Base-by-base conservation (phyloP, 2,329 filamentous ascomycete genomes). In the Monosporascus sp. region DNA sequence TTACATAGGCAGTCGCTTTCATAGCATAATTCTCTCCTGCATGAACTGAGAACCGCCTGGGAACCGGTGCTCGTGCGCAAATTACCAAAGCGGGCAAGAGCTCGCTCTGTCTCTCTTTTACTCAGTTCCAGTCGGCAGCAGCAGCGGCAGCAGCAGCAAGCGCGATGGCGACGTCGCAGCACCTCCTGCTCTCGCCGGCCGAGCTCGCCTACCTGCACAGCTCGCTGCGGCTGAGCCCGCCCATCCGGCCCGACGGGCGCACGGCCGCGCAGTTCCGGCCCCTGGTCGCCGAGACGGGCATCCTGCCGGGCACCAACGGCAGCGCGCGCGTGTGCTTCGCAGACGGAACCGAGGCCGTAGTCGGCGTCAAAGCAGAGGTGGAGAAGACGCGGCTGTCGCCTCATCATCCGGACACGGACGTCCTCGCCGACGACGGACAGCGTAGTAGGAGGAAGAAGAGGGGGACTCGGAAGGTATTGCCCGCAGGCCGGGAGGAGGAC, bases 181-280 rank as follows among this genome's bases (percentile, higher is more conserved):
- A 84, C 73, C 82, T 85, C 65, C 86, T 90, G 63, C 87, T 97
- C 72, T 97, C 92, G 51, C 93, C 94, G 48, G 91, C 94, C 66
- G 94, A 99, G 76, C 89, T 99, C 65, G 91, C 92, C 63, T 99
- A 97, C 76, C 85, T 97, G 50, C 90, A 96, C 78, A 85, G 83
- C 59, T 92, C 93, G 6, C 90, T 99, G 66, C 81, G 85, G 7
- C 86, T 92, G 55, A 75, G 74, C 44, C 91, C 91, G 11, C 91
- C 94, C 20, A 88, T 97, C 69, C 91, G 94, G 24, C 89, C 93
- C 22, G 94, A 99, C 71, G 89, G 88, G 58, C 89, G 92, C 65
- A 74, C 83, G 18, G 77, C 90, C 20, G 89, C 85, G 36, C 90
- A 97, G 71, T 97, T 97, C 77, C 89, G 94, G 3, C 90, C 93